Base-by-base conservation (phyloP, 352 stramenopile genomes). In the Phytophthora pinifolia region DNA sequence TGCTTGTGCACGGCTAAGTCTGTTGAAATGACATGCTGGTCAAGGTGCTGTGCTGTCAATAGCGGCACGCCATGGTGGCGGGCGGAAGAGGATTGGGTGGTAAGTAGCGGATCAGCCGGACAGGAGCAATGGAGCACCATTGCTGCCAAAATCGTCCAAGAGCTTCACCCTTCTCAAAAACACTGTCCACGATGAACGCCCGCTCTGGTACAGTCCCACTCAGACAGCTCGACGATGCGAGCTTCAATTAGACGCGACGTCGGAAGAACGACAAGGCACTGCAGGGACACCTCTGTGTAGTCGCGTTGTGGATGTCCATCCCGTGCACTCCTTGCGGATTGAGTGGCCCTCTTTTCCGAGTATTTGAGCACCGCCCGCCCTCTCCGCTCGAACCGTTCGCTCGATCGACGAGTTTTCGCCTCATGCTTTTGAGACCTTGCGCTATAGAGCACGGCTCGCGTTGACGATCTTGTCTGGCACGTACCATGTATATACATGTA, bases 191-290 rank as follows among this genome's bases (percentile, higher is more conserved):
- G n/a, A 18, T n/a, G 18, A 45, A 20, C 8, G 18, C 22, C 4
- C 39, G 13, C 22, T 20, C 22, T 33, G 39, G 39, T 1, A 3
- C 20, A 25, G 22, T 46, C 39, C 22, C 38, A 45, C 38, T 45
- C 30, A 18, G 4, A n/a, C 54, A 31, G 33, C 37, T 32, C 46
- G 33, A 31, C 39, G 45, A 42, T 20, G 37, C 51, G 45, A 35
- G 37, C 46, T 57, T 45, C 54, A 57, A 57, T 46, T 25, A 38
- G 53, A 61, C 53, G 35, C 53, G 43, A 59, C 56, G 56, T 64
- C 56, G 48, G 56, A 59, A 64, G 41, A 53, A 45, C 32, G 33
- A 59, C 45, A 4, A n/a, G n/a, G n/a, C n/a, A n/a, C n/a, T 10
- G 36, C 36, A 43, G n/a, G 36, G 15, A 52, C 31, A 20, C 14